phyloP scores from a whole-genome alignment of 768 basidiomycete genomes.

The Lactarius indigo region DNA sequence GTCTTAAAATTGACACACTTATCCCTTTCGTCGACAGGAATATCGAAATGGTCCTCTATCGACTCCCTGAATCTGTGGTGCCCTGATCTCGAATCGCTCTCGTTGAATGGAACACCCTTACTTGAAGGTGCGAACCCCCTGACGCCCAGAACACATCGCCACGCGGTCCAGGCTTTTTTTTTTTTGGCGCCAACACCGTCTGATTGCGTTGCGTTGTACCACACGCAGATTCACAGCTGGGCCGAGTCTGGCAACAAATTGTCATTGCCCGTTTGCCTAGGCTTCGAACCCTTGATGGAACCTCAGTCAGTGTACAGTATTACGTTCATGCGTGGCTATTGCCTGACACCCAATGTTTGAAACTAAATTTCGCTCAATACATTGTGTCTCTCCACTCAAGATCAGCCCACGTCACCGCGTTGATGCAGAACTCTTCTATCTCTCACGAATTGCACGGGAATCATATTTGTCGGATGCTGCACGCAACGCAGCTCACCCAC shows the following conservation, averaged over 20 bases:
- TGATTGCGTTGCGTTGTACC: not conserved
- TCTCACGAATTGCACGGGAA: slow-evolving; percentile 57
- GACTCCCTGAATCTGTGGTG: slow-evolving; percentile 68
- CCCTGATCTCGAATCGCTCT: slow-evolving; percentile 59
- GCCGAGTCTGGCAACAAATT: slow-evolving; percentile 51
- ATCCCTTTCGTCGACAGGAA: slow-evolving; percentile 57
- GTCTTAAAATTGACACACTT: slow-evolving; percentile 50
- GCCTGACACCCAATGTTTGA: slow-evolving; percentile 10
- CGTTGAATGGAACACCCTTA: slow-evolving; percentile 62
- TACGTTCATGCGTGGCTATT: not conserved
- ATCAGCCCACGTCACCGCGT: slow-evolving; percentile 64
- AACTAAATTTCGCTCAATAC: not conserved
- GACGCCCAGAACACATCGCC: not conserved
- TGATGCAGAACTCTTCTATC: slow-evolving; percentile 84
- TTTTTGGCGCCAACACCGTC: not conserved
- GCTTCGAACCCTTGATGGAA: slow-evolving; percentile 60
- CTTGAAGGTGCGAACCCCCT: slow-evolving; percentile 43
- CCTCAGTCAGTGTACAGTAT: slow-evolving; percentile 43
- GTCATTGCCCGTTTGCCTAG: slow-evolving; percentile 66
- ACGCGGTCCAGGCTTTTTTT: not conserved
- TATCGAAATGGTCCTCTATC: slow-evolving; percentile 58
- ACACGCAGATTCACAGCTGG: slow-evolving; percentile 36
- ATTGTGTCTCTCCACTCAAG: slow-evolving; percentile 36
- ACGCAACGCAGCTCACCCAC: slow-evolving; percentile 52
- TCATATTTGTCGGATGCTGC: slow-evolving; percentile 43